Conservation (phyloP, 1,284 basidiomycete genomes). For the Athelia psychrophila region DNA sequence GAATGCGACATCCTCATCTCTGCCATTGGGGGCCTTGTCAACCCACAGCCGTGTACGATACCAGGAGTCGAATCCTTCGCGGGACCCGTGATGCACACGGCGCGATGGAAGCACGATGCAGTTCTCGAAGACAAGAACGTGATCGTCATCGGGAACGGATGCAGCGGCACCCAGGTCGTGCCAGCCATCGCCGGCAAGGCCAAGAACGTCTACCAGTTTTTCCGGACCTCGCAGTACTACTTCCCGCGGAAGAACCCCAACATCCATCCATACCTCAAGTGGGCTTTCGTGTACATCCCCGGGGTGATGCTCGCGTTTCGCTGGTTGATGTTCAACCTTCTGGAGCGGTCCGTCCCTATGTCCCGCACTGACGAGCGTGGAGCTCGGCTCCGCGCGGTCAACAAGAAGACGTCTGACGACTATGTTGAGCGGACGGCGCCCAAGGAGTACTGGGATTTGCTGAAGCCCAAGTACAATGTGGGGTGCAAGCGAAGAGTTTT, state of each 20-base stretch:
- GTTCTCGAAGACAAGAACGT: neutral
- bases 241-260: neutral
- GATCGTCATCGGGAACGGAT: neutral
- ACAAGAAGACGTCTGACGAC: neutral
- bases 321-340: neutral
- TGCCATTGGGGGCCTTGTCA: neutral
- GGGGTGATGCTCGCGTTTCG: neutral
- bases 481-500: neutral
- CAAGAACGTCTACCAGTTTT: constrained; percentile 1
- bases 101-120: neutral
- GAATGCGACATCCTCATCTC: neutral
- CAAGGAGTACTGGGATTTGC: neutral
- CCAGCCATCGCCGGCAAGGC: neutral
- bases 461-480: neutral
- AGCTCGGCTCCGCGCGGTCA: neutral
- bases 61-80: neutral
- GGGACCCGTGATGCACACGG: neutral
- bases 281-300: neutral
- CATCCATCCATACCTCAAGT: neutral
- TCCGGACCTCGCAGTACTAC: neutral
- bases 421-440: neutral
- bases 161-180: neutral
- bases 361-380: neutral
- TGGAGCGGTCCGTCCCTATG: neutral
- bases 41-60: neutral